A percentile compares a stretch with the other conserved stretches of the same genome.
These are phyloP conservation scores for Venturiaceae sp. DNA, from an alignment of 2,329 filamentous ascomycete genomes.

Conservation along the genomic window DNA sequence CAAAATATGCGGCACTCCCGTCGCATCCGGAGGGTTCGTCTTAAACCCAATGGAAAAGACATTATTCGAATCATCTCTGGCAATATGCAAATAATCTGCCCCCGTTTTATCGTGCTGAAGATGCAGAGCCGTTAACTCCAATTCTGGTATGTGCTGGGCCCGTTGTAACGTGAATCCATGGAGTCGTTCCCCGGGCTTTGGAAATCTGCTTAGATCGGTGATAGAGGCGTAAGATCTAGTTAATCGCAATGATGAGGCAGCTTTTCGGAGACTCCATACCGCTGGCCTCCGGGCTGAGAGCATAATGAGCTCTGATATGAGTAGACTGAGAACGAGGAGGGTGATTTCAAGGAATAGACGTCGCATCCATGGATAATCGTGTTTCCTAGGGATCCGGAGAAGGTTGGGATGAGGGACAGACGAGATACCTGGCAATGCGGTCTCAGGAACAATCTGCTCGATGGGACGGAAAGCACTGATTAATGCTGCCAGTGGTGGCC, in stretches of 20 bases:
- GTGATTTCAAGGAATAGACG: not conserved
- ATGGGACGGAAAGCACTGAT: not conserved
- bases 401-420: not conserved
- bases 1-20: constrained; percentile 90
- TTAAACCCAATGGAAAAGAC: constrained; percentile 99
- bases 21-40: constrained; percentile 95
- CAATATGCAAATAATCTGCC: constrained; percentile 91
- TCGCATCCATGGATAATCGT: not conserved
- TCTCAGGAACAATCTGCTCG: not conserved
- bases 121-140: constrained; percentile 84
- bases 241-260: not conserved
- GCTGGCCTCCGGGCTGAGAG: not conserved
- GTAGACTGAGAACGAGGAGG: not conserved
- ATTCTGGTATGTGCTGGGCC: constrained; percentile 85
- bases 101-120: constrained; percentile 91
- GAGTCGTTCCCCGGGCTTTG: constrained; percentile 72
- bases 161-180: constrained; percentile 89
- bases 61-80: constrained; percentile 94
- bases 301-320: not conserved
- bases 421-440: not conserved
- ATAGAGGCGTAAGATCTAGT: constrained; percentile 47
- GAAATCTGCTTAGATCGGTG: constrained; percentile 59
- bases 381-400: not conserved
- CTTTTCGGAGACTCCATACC: not conserved
- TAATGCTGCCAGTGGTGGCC: not conserved